A percentile compares a stretch with the other conserved stretches of the same genome.
phyloP scores from a whole-genome alignment of 1,284 basidiomycete genomes.

The Heliocybe sulcata region DNA sequence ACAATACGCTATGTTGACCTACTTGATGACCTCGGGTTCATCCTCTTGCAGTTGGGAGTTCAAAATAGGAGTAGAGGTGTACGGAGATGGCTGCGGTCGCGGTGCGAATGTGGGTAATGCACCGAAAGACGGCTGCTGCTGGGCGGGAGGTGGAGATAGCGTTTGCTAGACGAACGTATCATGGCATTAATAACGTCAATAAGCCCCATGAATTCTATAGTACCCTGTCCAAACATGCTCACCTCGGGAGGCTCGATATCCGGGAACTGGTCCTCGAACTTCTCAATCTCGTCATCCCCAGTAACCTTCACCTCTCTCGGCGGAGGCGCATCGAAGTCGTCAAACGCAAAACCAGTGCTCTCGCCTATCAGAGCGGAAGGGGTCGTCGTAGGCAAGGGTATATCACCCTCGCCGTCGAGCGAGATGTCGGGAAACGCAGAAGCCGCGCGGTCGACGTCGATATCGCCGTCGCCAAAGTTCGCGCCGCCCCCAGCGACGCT shows the following conservation, averaged over 20 bases:
- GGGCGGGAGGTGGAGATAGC: slow-evolving; percentile 13
- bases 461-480: slow-evolving; percentile 35
- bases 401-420: slow-evolving; percentile 53
- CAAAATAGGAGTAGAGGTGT: slow-evolving; percentile 66
- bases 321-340: slow-evolving; percentile 49
- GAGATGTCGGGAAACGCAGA: slow-evolving; percentile 85
- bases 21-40: slow-evolving; percentile 87
- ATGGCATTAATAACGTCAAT: not conserved
- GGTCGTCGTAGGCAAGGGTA: slow-evolving; percentile 33
- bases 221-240: slow-evolving; percentile 21
- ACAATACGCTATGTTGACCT: slow-evolving; percentile 15
- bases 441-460: slow-evolving; percentile 73
- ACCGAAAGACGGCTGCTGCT: slow-evolving; percentile 37
- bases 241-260: slow-evolving; percentile 65
- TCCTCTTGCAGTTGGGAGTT: slow-evolving; percentile 68
- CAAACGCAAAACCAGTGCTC: slow-evolving; percentile 47
- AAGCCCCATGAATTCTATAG: not conserved
- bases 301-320: slow-evolving; percentile 69
- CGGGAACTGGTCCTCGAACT: slow-evolving; percentile 90
- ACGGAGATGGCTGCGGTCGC: slow-evolving; percentile 61
- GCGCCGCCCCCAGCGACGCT: slow-evolving; percentile 20
- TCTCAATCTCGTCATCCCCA: slow-evolving; percentile 81
- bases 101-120: slow-evolving; percentile 58
- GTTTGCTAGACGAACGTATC: not conserved
- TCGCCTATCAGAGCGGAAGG: slow-evolving; percentile 22